Evolutionary conservation across 2,329 filamentous ascomycete species (phyloP).

Genomic region (Cryphonectria radicalis): DNA sequence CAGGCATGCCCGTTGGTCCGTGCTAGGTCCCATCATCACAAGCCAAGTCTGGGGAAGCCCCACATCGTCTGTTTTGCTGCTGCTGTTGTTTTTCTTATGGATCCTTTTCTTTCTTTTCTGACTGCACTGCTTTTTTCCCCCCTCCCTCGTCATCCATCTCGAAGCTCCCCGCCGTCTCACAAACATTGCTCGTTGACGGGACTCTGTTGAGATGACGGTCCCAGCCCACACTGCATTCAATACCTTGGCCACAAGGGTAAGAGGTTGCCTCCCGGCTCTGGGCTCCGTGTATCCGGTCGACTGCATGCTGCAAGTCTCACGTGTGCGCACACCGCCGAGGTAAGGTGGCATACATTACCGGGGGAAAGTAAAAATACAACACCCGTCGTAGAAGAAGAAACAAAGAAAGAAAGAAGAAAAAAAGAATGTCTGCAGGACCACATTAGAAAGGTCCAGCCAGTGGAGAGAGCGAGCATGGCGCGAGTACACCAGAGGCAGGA

Average conservation of each 20-base stretch:
- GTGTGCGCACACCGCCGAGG: background rate
- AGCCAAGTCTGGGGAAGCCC: background rate
- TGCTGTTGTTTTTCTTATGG: background rate
- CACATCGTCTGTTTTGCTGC: background rate
- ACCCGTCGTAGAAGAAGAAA: background rate
- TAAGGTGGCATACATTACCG: background rate
- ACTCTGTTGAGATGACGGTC: background rate
- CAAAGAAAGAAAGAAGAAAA: too few relatives aligned
- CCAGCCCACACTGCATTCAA: background rate
- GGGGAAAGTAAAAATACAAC: background rate
- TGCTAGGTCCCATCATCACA: background rate
- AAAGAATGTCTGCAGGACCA: background rate
- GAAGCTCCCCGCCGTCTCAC: background rate
- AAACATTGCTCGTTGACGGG: background rate
- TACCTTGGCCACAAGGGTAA: background rate
- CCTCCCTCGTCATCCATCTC: background rate
- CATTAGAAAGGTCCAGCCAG: background rate
- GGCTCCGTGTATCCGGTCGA: background rate
- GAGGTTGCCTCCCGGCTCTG: background rate
- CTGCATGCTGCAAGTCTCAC: background rate
- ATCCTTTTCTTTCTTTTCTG: background rate
- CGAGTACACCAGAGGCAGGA: slow-evolving; percentile 1
- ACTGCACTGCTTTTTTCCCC: background rate
- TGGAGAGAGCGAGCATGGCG: background rate
- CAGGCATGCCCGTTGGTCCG: background rate